Evolutionary conservation across 2,329 filamentous ascomycete genomes (phyloP), one percentile per base, ranked within the genome.

Genomic region (Beauveria sp.): DNA sequence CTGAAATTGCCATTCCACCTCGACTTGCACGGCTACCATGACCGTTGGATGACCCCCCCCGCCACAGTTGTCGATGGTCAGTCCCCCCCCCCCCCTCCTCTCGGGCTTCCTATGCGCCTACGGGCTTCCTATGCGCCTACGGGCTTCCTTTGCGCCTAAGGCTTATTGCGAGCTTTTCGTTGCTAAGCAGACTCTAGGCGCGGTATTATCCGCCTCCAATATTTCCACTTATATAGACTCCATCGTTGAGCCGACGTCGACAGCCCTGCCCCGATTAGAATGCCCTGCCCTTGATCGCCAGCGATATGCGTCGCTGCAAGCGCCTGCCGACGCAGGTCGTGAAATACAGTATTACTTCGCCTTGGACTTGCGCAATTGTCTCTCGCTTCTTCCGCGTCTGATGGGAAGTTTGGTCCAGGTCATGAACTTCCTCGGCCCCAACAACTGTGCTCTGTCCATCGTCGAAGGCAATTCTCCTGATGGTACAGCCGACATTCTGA

Each of bases 401-500:
- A 66, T 86, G 12, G 79, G 81, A 1, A 80, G 79, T 31, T 73
- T 85, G 10, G 63, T 85, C 28, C 77, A 84, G 65, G 73, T 72
- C 1, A 75, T 82, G 5, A 72, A 68, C 1, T 83, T 80, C 65
- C 74, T 86, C 0, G 81, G 83, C 0, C 76, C 80, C 0, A 64
- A 76, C 12, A 74, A 75, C 59, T 85, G 81, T 65, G 79, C 76
- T 0, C 70, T 86, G 1, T 84, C 81, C 1, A 78, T 85, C 24
- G 75, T 85, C 14, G 83, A 85, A 64, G 82, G 83, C 14, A 75
- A 80, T 66, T 85, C 82, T 0, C 66, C 75, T 22, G 83, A 86
- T 63, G 82, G 81, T 5, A 85, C 83, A 0, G 74, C 68, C 40
- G 80, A 83, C 40, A 72, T 85, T 8, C 74, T 86, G 1, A 61